Base-by-base conservation (phyloP, 2,329 filamentous ascomycete species). In the Hymenoscyphus infarciens region DNA sequence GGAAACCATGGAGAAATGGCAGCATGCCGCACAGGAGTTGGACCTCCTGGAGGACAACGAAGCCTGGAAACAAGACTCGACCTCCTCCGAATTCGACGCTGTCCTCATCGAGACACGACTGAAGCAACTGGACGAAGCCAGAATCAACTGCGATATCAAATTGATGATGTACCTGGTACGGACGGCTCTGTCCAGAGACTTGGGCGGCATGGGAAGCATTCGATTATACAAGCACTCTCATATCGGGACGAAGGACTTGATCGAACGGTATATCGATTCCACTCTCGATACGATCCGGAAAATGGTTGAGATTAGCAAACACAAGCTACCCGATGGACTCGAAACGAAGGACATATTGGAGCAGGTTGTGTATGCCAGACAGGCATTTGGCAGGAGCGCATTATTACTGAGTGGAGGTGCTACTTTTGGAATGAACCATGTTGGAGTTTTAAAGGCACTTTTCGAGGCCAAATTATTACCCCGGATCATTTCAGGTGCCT, bases 201-300 rank as follows among this genome's bases (percentile, higher is more conserved):
- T 97, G 10, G 93, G 91, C 7, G 90, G 89, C 59, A 96, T 97
- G 89, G 91, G 90, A 65, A 90, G 92, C 71, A 82, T 89, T 52
- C 83, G 87, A 59, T 81, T 97, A 1, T 97, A 97, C 77, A 87
- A 87, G 61, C 90, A 95, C 73, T 90, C 90, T 0, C 88, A 95
- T 72, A 83, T 91, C 15, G 94, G 93, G 5, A 97, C 93, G 8
- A 97, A 97, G 77, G 81, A 83, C 63, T 77, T 97, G 66, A 94
- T 97, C 65, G 93, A 97, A 76, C 82, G 85, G 38, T 97, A 97
- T 71, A 93, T 96, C 65, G 85, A 89, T 57, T 92, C 91, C 1
- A 88, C 91, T 0, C 78, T 92, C 33, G 82, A 87, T 62, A 92
- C 91, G 0, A 87, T 98, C 64, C 81, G 87, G 6, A 82, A 86